These are phyloP conservation scores for Phytomonas sp. DNA, from an alignment of 208 protist species.

Conservation along the genomic window DNA sequence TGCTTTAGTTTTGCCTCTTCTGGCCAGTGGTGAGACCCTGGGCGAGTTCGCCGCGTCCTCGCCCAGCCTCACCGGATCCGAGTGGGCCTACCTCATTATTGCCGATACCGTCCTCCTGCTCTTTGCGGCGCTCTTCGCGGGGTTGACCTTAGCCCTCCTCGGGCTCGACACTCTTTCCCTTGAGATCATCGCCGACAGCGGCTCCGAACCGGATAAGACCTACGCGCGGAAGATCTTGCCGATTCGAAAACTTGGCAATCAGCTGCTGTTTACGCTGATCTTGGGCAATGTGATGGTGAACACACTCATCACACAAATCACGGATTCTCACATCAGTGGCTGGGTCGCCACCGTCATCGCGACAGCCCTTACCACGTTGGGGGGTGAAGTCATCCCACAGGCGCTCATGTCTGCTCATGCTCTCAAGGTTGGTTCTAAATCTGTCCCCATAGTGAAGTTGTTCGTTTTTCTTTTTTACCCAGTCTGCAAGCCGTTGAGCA, in stretches of 20 bases:
- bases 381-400: slow-evolving; percentile 95
- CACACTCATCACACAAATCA: slow-evolving; percentile 91
- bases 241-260: slow-evolving; percentile 92
- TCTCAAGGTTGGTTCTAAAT: slow-evolving; percentile 88
- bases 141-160: slow-evolving; percentile 93
- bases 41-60: slow-evolving; percentile 10
- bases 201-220: slow-evolving; percentile 80
- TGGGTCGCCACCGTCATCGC: slow-evolving; percentile 87
- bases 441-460: slow-evolving; percentile 86
- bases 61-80: slow-evolving; percentile 17
- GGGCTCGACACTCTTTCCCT: slow-evolving; percentile 91
- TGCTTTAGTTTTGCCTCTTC: background rate
- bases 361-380: slow-evolving; percentile 91
- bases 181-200: slow-evolving; percentile 88
- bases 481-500: slow-evolving; percentile 89
- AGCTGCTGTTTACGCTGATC: slow-evolving; percentile 94
- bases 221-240: slow-evolving; percentile 92
- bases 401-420: slow-evolving; percentile 90
- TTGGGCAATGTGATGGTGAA: slow-evolving; percentile 96
- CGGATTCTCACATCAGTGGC: slow-evolving; percentile 78
- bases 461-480: slow-evolving; percentile 93
- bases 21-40: background rate
- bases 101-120: slow-evolving; percentile 75
- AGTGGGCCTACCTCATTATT: slow-evolving; percentile 72
- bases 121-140: slow-evolving; percentile 94